These are phyloP conservation scores for Marchantia polymorpha DNA, from an alignment of 225 moss, liverwort and hornwort genomes.

Conservation along the genomic window DNA sequence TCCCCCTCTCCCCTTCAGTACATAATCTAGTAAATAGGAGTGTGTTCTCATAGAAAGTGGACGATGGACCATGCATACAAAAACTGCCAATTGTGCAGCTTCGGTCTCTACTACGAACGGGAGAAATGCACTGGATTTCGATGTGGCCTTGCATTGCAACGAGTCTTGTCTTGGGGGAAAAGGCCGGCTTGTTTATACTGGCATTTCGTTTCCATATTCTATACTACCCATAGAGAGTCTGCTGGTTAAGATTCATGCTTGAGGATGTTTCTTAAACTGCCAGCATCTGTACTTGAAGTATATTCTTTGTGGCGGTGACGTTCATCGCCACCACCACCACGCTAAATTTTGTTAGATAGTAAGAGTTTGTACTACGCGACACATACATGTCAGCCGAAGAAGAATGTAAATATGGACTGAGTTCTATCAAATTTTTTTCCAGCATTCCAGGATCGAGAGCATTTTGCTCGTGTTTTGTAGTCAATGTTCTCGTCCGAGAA, in stretches of 20 bases:
- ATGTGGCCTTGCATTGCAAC: not conserved
- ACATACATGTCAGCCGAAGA: conserved; percentile 1
- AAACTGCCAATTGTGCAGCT: not conserved
- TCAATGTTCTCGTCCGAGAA: no score
- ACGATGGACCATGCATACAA: not conserved
- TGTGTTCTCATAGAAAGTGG: not conserved
- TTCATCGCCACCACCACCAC: conserved; percentile 13
- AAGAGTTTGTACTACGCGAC: not conserved
- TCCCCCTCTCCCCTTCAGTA: not conserved
- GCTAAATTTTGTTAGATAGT: conserved; percentile 18
- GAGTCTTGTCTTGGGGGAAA: not conserved
- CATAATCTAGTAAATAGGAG: not conserved
- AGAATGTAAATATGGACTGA: conserved; percentile 5
- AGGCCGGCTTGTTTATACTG: not conserved
- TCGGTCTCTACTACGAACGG: not conserved
- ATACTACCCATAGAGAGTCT: not conserved
- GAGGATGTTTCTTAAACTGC: not conserved
- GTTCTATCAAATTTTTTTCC: not conserved
- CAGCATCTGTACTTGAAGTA: not conserved
- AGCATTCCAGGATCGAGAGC: no score
- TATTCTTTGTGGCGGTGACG: conserved; percentile 14
- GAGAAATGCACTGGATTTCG: not conserved
- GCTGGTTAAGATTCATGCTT: not conserved
- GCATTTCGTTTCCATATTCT: not conserved
- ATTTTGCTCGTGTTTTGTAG: no score